Evolutionary conservation across 352 stramenopile species (phyloP).

Genomic region (Globisporangium nunn): DNA sequence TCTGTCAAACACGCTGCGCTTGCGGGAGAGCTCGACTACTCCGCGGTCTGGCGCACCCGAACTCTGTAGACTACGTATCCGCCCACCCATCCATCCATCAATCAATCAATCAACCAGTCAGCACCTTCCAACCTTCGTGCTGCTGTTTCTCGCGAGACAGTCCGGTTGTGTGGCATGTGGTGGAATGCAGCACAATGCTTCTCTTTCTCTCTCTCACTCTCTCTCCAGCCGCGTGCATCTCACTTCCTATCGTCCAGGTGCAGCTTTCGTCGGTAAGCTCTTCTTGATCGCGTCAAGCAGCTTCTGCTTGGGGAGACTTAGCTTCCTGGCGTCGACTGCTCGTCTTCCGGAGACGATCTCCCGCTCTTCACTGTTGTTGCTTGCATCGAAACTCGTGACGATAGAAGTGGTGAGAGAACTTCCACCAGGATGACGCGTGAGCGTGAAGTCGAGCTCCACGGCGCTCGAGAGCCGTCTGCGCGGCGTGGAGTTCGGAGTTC

Average conservation of each 20-base stretch:
- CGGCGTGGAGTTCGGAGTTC: constrained; percentile 22
- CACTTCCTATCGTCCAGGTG: neutral
- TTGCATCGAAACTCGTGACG: constrained; percentile 15
- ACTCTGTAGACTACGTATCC: neutral
- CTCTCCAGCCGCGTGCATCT: too few species aligned
- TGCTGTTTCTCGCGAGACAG: too few species aligned
- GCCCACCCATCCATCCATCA: too few species aligned
- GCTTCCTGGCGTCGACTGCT: constrained; percentile 9
- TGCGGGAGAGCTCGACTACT: too few species aligned
- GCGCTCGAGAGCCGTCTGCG: constrained; percentile 43
- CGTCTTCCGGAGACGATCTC: constrained; percentile 6
- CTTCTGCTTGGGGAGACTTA: constrained; percentile 64
- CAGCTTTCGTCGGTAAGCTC: constrained; percentile 22
- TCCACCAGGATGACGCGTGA: constrained; percentile 5
- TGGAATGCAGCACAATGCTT: neutral
- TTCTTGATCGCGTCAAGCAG: constrained; percentile 51
- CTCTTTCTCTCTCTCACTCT: neutral
- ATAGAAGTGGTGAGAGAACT: too few species aligned
- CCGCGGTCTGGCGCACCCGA: neutral
- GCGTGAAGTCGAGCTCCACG: constrained; percentile 36
- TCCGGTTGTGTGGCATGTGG: too few species aligned
- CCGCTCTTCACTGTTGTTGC: constrained; percentile 8
- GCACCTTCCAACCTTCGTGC: too few species aligned
- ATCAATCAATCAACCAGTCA: too few species aligned
- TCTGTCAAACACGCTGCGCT: neutral